Conservation (phyloP, 768 basidiomycete species). For the Termitomyces sp. region DNA sequence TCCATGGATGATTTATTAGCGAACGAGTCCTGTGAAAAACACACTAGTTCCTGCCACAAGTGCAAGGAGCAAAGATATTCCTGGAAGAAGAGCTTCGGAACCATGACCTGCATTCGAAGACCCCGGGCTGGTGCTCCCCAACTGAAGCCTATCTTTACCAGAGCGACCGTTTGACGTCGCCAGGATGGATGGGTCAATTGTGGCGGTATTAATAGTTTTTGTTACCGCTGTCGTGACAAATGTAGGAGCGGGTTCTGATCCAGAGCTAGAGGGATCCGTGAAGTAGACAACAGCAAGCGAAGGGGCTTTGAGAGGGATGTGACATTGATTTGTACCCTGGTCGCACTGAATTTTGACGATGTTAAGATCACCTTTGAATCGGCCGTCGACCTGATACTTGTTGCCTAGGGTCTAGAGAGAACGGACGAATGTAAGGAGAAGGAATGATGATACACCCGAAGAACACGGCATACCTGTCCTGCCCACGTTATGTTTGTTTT, state of each 20-base stretch:
- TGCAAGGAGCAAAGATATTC: not conserved
- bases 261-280: slow-evolving; percentile 30
- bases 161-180: slow-evolving; percentile 49
- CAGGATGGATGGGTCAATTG: slow-evolving; percentile 51
- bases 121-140: slow-evolving; percentile 32
- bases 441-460: not conserved
- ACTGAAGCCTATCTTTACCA: slow-evolving; percentile 22
- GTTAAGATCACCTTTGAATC: slow-evolving; percentile 52
- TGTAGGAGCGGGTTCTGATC: slow-evolving; percentile 32
- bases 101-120: slow-evolving; percentile 11
- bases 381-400: slow-evolving; percentile 65
- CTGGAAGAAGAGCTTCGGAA: not conserved
- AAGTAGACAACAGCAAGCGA: slow-evolving; percentile 78
- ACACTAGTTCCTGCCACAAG: not conserved
- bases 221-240: slow-evolving; percentile 60
- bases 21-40: slow-evolving; percentile 25
- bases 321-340: slow-evolving; percentile 49
- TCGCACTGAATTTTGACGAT: slow-evolving; percentile 65
- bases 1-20: slow-evolving; percentile 33
- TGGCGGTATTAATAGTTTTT: slow-evolving; percentile 50
- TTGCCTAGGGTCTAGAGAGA: slow-evolving; percentile 57
- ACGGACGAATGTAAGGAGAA: not conserved
- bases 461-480: slow-evolving; percentile 51
- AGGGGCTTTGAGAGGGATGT: slow-evolving; percentile 66
- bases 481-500: slow-evolving; percentile 77